Evolutionary conservation across 108 stramenopile genomes (phyloP), one percentile per base, ranked within the genome.

Genomic region (Conticribra weissflogii): DNA sequence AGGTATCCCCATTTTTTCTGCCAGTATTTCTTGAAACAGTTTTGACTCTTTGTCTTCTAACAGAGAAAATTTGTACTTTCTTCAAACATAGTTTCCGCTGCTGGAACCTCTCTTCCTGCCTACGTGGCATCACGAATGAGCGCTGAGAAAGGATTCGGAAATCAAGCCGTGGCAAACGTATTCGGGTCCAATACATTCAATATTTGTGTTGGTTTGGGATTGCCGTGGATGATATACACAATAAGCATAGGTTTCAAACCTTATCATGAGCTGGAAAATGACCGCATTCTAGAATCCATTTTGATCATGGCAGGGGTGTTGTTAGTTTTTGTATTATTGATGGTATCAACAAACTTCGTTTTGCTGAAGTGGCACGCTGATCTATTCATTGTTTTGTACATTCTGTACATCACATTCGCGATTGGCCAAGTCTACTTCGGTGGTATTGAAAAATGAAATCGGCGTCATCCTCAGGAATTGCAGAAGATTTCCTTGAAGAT

Each of bases 151-250:
- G 96, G 96, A n/a, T 88, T 92, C 34, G 88, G 91, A 2, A 90
- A 95, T 66, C 89, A 89, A 79, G 96, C 96, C 33, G 90, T 96
- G 3, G 85, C 88, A 1, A 94, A 94, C 75, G 90, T 91, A 1
- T 87, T 96, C 58, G 94, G 96, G 4, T 82, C 77, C 52, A 96
- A 96, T 58, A 93, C 90, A 0, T 96, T 96, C 83, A 91, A 95
- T 66, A 94, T 96, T 30, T 69, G 86, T 66, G 76, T 94, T 33
- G 96, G 90, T 19, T 76, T 96, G 29, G 93, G 93, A 7, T 63
- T 95, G 7, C 96, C 96, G 17, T 96, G 94, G 94, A 54, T 89
- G 24, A 61, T 91, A 21, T 90, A 85, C 74, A 71, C 72, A 29
- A 53, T 74, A 48, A 22, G 44, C n/a, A 83, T 61, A 28, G 84